Evolutionary conservation across 1,139 yeast genomes (phyloP).

Genomic region (Diutina neorugosa): DNA sequence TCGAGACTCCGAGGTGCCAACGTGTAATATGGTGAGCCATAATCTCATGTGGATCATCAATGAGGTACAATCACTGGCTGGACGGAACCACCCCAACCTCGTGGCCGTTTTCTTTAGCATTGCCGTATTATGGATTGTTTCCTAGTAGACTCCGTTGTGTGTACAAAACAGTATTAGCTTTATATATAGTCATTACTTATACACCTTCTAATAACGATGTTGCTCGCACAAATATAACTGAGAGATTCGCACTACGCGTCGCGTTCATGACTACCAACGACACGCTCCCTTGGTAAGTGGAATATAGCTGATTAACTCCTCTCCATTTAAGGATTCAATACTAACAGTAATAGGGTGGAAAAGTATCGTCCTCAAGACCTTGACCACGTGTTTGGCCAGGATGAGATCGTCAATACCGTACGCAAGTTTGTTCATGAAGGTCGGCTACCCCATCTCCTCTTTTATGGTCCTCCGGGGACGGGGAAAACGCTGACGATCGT

Average conservation of each 20-base stretch:
- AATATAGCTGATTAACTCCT: not conserved
- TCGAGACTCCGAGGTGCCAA: constrained; percentile 9
- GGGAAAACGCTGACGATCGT: constrained; percentile 93
- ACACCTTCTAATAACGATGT: too few species aligned
- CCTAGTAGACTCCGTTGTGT: too few species aligned
- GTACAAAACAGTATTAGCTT: too few species aligned
- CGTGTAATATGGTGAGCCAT: not conserved
- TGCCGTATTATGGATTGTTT: not conserved
- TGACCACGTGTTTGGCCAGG: constrained; percentile 87
- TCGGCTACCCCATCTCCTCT: constrained; percentile 74
- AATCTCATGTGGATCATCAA: not conserved
- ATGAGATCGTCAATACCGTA: constrained; percentile 71
- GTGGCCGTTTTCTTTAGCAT: not conserved
- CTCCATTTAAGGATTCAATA: not conserved
- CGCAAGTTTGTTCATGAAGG: constrained; percentile 77
- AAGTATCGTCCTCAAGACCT: constrained; percentile 81
- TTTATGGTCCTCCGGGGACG: constrained; percentile 97
- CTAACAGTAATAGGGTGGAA: constrained; percentile 58
- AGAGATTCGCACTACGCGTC: not conserved
- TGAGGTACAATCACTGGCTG: not conserved
- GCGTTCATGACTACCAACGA: not conserved
- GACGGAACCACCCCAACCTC: not conserved
- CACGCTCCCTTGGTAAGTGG: constrained; percentile 1
- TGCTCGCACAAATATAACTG: not conserved
- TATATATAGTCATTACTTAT: too few species aligned